Base-by-base conservation (phyloP, 345 rosid species). In the Punica granatum region DNA sequence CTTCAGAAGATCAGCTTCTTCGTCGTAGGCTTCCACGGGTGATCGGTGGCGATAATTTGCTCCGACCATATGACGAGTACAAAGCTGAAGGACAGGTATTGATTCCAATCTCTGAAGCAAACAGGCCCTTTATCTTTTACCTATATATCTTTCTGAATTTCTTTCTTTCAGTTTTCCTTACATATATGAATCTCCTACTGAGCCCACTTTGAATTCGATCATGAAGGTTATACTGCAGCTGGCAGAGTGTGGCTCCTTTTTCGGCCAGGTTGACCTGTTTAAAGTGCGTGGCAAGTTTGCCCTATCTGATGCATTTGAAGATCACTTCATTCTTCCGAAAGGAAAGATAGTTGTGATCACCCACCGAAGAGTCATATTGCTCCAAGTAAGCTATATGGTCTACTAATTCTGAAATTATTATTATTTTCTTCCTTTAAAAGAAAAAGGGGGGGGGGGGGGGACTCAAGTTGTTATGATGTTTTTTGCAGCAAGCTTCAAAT, bases 201-300 rank as follows among this genome's bases (percentile, higher is more conserved):
- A 7, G 60, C 3, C 44, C 31, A 34, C 14, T 39, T 67, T 67
- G 60, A 16, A 32, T 18, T n/a, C 71, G 56, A 42, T 73, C 71
- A 19, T 84, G 77, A 76, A 91, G 98, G 93, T 89, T 63, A 89
- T 91, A 68, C 77, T 94, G 82, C 99, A 94, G 78, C 83, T 94
- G 82, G 96, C 97, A 58, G 97, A 94, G 81, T 91, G 93, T 13
- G 95, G 89, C 56, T 89, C 98, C 39, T 86, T 88, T 81, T 87
- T 94, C 28, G 85, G 95, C 71, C 97, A 91, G 85, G 99, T 92
- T 67, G 98, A 95, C 83, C 83, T 94, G 54, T 94, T 94, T 72
- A 95, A 91, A 86, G 90, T 88, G n/a, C 97, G 98, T 21, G 99
- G 96, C 64, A 92, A 94, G 79, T 90, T 94, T 82, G 99, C 99